Base-by-base conservation (phyloP, 164 flowering plant species). In the Vitis rotundifolia region DNA sequence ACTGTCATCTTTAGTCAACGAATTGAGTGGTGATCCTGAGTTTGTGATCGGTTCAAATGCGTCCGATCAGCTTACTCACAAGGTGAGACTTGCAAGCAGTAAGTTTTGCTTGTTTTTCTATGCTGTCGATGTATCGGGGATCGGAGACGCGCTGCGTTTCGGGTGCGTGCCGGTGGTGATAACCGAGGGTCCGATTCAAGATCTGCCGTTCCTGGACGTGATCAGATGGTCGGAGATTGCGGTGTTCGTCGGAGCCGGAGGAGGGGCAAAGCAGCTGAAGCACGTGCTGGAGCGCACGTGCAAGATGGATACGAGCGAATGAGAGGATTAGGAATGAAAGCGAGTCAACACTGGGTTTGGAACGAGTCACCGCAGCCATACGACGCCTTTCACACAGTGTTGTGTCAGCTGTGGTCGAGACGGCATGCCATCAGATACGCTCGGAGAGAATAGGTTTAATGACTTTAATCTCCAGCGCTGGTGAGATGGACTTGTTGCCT, bases 121-220 rank as follows among this genome's bases (percentile, higher is more conserved):
- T 68, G 83, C 72, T 0, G 76, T 67, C 9, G 90, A 69, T 37
- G 68, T 81, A 59, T 64, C 79, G 66, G 72, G 80, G 51, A 64
- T 91, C 22, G 82, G 77, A 3, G 87, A 82, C 19, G 95, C 94
- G 48, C 48, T 92, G 80, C 68, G 83, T 9, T 53, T 37, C 59
- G 94, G 92, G 14, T 92, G 98, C 58, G 91, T 92, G 73, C 92
- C 94, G 67, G 91, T 83, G 77, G 85, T 92, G 82, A 72, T 89
- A 55, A 73, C 83, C 29, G 86, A 79, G 79, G 83, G 91, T 72
- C 89, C 91, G 85, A 83, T 87, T 11, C 84, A 82, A 64, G 91
- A 89, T 70, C 64, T 92, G 77, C 96, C 94, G 64, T 75, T 91
- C 60, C 71, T 79, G 79, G 94, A 91, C 71, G 85, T 90, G 63